Evolutionary conservation across 2,329 filamentous ascomycete genomes (phyloP).

Genomic region (Phialophora verrucosa): DNA sequence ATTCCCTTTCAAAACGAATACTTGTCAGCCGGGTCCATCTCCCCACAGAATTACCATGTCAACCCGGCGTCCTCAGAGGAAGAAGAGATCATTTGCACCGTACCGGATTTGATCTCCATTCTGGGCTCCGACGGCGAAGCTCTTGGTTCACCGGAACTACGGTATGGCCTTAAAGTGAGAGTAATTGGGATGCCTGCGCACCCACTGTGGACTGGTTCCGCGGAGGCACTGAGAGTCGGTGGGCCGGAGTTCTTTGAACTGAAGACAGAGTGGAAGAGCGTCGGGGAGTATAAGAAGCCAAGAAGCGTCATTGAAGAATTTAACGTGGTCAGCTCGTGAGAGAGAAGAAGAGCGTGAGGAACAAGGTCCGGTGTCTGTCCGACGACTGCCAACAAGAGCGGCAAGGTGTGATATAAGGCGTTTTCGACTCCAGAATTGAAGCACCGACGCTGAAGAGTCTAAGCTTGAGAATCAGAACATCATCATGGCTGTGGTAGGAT

Average conservation of each 20-base stretch:
- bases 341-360: not conserved
- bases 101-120: constrained; percentile 43
- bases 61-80: constrained; percentile 22
- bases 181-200: constrained; percentile 59
- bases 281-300: constrained; percentile 39
- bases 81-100: constrained; percentile 41
- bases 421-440: not conserved
- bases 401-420: not conserved
- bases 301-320: constrained; percentile 43
- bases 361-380: not conserved
- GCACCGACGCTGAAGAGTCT: not conserved
- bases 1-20: constrained; percentile 44
- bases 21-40: constrained; percentile 39
- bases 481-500: not conserved
- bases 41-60: not conserved
- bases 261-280: constrained; percentile 36
- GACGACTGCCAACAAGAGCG: not conserved
- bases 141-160: constrained; percentile 41
- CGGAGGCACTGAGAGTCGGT: constrained; percentile 49
- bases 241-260: constrained; percentile 50
- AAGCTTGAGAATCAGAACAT: not conserved
- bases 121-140: constrained; percentile 36
- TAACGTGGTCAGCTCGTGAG: not conserved
- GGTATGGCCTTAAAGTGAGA: constrained; percentile 58
- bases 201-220: constrained; percentile 55